Base-by-base conservation (phyloP, 164 flowering plant species). In the Vitis riparia region DNA sequence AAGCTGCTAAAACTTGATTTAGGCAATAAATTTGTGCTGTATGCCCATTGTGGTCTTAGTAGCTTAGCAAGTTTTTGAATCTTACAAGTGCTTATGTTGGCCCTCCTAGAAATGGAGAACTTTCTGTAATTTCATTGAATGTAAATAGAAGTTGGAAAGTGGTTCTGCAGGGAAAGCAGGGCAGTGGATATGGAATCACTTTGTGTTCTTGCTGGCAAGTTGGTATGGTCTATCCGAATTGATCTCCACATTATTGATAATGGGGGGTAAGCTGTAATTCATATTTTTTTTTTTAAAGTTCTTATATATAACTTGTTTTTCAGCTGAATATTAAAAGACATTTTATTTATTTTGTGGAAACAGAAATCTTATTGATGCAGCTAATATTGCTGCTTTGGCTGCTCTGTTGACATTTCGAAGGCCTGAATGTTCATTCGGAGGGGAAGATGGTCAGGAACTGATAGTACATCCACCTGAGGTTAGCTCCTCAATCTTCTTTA, bases 301-400 rank as follows among this genome's bases (percentile, higher is more conserved):
- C 51, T 14, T 56, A 17, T 32, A 14, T 37, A 15, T 27, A 11
- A 12, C 15, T 58, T 55, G 48, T 10, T 63, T 17, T 53, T 27
- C n/a, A 51, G 58, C 3, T 55, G 0, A 48, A 15, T 59, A 2
- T 55, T 10, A 47, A 19, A 23, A 51, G 59, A 13, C 32, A 10
- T 23, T 32, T 47, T 49, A 50, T 62, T 48, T 59, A 47, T 68
- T 37, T 65, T 68, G 19, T 67, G 53, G 66, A 56, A 66, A 72
- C 81, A 93, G 99, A 70, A 95, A 95, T 83, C 93, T 95, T 69
- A 88, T 95, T 76, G 99, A 95, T 89, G 98, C 98, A 75, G 91
- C 98, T 66, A 95, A 95, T 83, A 75, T 93, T 81, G 99, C 98
- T 76, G 99, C 99, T 72, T 81, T 95, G 76, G 90, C 98, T 77